Conservation (phyloP, 2,329 filamentous ascomycete genomes). For the Monosporascus sp. region DNA sequence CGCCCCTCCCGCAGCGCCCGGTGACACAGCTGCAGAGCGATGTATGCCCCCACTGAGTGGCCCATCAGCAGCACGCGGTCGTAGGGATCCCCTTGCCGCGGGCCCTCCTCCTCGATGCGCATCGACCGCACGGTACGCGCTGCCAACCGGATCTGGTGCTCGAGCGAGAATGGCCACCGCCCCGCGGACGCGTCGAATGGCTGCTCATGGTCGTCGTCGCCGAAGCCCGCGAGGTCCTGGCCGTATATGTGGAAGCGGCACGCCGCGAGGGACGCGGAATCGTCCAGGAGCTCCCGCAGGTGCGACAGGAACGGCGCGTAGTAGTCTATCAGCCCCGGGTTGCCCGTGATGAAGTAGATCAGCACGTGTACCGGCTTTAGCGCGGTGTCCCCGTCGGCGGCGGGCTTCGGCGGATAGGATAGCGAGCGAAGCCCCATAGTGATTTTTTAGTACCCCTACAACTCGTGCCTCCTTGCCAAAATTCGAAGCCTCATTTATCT, state of each 20-base stretch:
- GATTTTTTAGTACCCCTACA: too few relatives aligned
- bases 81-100: conserved; percentile 34
- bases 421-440: conserved; percentile 8
- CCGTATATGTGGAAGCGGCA: conserved; percentile 50
- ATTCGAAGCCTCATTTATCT: too few relatives aligned
- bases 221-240: conserved; percentile 53
- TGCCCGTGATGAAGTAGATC: conserved; percentile 70
- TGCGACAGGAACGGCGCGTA: conserved; percentile 62
- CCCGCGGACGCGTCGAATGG: conserved; percentile 33
- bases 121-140: conserved; percentile 32
- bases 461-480: too few relatives aligned
- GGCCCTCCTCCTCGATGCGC: conserved; percentile 20
- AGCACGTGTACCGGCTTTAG: conserved; percentile 33
- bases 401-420: conserved; percentile 7
- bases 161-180: conserved; percentile 43
- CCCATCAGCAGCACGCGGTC: conserved; percentile 62
- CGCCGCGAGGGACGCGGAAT: conserved; percentile 17
- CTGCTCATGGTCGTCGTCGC: conserved; percentile 44
- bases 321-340: conserved; percentile 70
- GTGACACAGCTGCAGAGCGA: conserved; percentile 62
- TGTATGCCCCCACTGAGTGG: conserved; percentile 70
- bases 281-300: conserved; percentile 49
- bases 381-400: not conserved
- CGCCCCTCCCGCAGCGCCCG: conserved; percentile 37
- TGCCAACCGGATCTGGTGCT: conserved; percentile 45